Base-by-base conservation (phyloP, 257 asterid species). In the Nicotiana attenuata region DNA sequence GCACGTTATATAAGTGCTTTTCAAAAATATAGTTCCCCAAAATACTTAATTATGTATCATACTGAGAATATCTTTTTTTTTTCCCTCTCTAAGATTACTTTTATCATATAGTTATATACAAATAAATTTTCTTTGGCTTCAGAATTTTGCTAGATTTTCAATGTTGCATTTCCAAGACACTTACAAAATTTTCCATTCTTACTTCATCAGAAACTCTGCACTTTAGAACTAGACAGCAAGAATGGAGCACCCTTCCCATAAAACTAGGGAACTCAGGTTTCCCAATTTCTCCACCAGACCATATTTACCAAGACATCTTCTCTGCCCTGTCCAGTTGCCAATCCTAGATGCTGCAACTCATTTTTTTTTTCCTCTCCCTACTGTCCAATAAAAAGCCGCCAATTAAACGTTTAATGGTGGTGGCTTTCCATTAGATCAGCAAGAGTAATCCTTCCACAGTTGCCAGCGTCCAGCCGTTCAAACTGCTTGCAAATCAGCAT, bases 381-480 rank as follows among this genome's bases (percentile, higher is more conserved):
- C 16, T 3, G 26, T 24, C 45, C 60, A 24, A 24, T 15, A 13
- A 11, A 14, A 47, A 16, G 2, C 16, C 45, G 1, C 22, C 80
- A 24, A 50, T 75, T 24, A 9, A 59, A 75, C 45, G 45, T 50
- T 75, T 4, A 75, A 16, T 75, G 80, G 26, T 75, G 26, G 45
- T 75, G 41, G 50, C 50, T 41, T 82, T 92, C 94, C 92, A 89
- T 89, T 59, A 95, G 97, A 92, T 93, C 99, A 0, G 91, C 90
- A 38, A 95, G 96, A 28, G 96, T 90, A 81, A 95, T 95, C 88
- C 94, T 95, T 38, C 98, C 99, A 71, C 94, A 90, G 86, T 92
- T 91, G 45, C 97, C 98, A 9, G 89, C 50, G 85, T 95, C 99
- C 47, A 95, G 88, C 56, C 93, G 93, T 60, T 93, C 98, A 78